A percentile compares a stretch with the other conserved stretches of the same genome.
Evolutionary conservation across 768 basidiomycete genomes (phyloP).

Genomic region (Phallus indusiatus): DNA sequence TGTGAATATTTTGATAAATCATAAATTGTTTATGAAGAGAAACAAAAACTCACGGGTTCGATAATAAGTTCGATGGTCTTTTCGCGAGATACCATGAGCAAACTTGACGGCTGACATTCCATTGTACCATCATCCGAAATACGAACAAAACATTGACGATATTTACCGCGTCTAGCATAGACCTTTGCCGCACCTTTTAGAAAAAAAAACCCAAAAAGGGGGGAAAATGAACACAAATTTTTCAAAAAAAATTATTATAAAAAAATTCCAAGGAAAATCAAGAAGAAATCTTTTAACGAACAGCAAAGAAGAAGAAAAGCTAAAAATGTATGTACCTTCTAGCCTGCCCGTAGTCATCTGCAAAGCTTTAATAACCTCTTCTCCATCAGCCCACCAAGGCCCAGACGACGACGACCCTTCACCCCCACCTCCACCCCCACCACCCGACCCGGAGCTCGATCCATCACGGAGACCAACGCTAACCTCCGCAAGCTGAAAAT

Average conservation of each 20-base stretch:
- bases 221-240: too few relatives aligned
- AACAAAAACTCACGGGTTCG: conserved; percentile 9
- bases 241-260: not conserved
- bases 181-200: conserved; percentile 9
- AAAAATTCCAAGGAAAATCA: not conserved
- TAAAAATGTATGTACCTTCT: conserved; percentile 7
- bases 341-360: conserved; percentile 11
- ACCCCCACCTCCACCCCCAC: too few relatives aligned
- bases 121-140: conserved; percentile 6
- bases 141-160: conserved; percentile 11
- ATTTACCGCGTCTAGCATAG: conserved; percentile 12
- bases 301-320: too few relatives aligned
- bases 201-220: not conserved
- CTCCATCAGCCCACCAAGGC: conserved; percentile 13
- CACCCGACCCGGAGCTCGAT: not conserved
- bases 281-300: not conserved
- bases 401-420: conserved; percentile 3
- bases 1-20: not conserved
- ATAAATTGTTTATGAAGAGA: not conserved
- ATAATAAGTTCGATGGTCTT: conserved; percentile 13
- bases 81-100: conserved; percentile 10
- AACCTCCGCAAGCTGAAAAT: conserved; percentile 13
- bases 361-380: conserved; percentile 11
- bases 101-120: conserved; percentile 3
- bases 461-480: conserved; percentile 4